A percentile compares a stretch with the other conserved stretches of the same genome.
phyloP scores from a whole-genome alignment of 2,329 filamentous ascomycete genomes.

The Diaporthe amygdali region DNA sequence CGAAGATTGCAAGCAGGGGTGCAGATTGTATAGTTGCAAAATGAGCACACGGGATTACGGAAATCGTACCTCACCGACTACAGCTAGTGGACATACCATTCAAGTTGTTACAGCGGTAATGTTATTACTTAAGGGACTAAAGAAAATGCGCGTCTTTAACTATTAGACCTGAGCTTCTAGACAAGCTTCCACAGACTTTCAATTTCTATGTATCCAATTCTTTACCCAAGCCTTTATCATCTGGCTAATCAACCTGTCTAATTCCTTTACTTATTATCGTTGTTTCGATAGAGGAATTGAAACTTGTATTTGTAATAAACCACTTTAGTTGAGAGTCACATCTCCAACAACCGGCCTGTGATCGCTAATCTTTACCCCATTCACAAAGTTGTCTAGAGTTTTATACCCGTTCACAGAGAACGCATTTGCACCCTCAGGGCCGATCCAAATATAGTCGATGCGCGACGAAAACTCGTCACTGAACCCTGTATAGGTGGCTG shows the following conservation, averaged over 20 bases:
- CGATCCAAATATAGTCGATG: slow-evolving; percentile 48
- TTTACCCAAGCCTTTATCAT: too few species aligned
- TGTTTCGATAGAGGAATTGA: background rate
- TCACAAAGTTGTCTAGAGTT: too few species aligned
- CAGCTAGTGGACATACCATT: background rate
- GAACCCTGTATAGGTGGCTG: slow-evolving; percentile 50
- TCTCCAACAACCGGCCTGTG: too few species aligned
- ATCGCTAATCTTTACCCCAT: too few species aligned
- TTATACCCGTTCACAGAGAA: background rate
- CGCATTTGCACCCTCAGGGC: slow-evolving; percentile 23
- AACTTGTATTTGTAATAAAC: background rate
- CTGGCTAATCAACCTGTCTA: too few species aligned
- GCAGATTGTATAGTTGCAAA: background rate
- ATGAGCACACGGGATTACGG: background rate
- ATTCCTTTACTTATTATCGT: too few species aligned
- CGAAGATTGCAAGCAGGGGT: background rate
- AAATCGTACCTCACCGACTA: background rate
- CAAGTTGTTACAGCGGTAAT: background rate
- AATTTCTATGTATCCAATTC: too few species aligned
- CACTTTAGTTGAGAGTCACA: background rate
- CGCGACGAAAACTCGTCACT: slow-evolving; percentile 31
- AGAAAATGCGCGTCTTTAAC: too few species aligned
- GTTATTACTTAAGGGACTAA: background rate
- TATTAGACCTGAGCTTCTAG: too few species aligned
- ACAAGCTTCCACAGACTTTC: too few species aligned